These are phyloP conservation scores for Coemansia sp. DNA, from an alignment of 192 early-diverging fungal genomes.

Conservation along the genomic window DNA sequence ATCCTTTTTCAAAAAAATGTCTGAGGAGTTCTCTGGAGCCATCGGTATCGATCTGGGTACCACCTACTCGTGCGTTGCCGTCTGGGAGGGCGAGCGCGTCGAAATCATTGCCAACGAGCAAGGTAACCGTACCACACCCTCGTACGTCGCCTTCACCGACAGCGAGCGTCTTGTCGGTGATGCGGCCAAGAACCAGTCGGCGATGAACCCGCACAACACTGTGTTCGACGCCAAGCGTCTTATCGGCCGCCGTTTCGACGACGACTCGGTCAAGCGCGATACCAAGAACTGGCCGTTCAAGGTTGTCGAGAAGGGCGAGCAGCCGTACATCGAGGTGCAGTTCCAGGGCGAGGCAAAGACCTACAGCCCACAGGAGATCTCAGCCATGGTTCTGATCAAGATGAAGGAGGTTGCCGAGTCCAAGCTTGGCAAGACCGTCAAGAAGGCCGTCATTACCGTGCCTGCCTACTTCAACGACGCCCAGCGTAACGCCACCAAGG, in stretches of 20 bases:
- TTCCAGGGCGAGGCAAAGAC: conserved; percentile 80
- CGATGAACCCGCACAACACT: conserved; percentile 88
- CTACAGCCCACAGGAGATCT: conserved; percentile 81
- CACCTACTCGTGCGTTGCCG: conserved; percentile 92
- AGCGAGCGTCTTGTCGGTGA: conserved; percentile 81
- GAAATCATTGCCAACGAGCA: conserved; percentile 87
- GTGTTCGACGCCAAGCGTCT: conserved; percentile 91
- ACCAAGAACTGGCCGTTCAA: conserved; percentile 85
- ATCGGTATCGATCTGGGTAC: conserved; percentile 98
- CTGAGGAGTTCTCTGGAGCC: conserved; percentile 59
- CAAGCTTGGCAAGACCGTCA: conserved; percentile 68
- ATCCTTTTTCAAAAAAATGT: conserved; percentile 20
- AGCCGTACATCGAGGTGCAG: conserved; percentile 79
- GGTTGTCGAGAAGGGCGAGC: conserved; percentile 63
- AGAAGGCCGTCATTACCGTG: conserved; percentile 72
- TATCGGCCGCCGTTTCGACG: conserved; percentile 85
- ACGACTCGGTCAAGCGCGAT: conserved; percentile 77
- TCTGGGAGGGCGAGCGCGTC: conserved; percentile 60
- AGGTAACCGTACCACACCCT: conserved; percentile 87
- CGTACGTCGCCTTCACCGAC: conserved; percentile 81
- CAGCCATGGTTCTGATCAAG: conserved; percentile 72
- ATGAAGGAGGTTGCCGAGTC: conserved; percentile 82
- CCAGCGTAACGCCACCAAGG: conserved; percentile 90
- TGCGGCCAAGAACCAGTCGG: conserved; percentile 88
- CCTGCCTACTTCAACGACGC: conserved; percentile 90